These are phyloP conservation scores for Penicillium sp. DNA, from an alignment of 2,329 filamentous ascomycete genomes.

Conservation along the genomic window DNA sequence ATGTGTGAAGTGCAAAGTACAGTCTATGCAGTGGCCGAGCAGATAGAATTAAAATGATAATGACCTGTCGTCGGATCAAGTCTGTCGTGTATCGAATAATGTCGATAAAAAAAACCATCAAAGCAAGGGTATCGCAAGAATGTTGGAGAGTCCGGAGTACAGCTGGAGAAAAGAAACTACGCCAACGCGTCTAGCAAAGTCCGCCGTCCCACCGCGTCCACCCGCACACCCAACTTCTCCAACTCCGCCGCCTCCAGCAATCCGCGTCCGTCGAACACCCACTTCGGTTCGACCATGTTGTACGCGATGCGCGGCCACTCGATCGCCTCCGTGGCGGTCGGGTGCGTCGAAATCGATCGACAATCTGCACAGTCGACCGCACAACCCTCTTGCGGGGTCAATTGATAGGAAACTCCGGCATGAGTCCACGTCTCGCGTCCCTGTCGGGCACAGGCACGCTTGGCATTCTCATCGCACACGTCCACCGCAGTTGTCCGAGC, in stretches of 20 bases:
- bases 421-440: conserved; percentile 23
- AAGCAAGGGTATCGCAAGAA: conserved; percentile 10
- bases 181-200: not conserved
- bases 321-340: conserved; percentile 30
- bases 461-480: too few relatives aligned
- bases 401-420: conserved; percentile 21
- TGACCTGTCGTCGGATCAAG: too few relatives aligned
- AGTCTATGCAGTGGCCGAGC: too few relatives aligned
- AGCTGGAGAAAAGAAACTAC: too few relatives aligned
- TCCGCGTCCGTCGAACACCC: conserved; percentile 50
- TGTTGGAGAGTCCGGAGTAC: too few relatives aligned
- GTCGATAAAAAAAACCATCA: too few relatives aligned
- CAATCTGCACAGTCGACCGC: conserved; percentile 28
- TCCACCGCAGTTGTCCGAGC: too few relatives aligned
- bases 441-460: conserved; percentile 4
- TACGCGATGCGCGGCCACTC: conserved; percentile 49
- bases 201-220: conserved; percentile 34
- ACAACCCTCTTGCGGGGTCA: conserved; percentile 29
- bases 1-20: too few relatives aligned
- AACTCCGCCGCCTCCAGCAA: conserved; percentile 36
- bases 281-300: conserved; percentile 48
- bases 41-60: too few relatives aligned
- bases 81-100: too few relatives aligned
- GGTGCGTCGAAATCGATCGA: conserved; percentile 15
- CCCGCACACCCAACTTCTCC: conserved; percentile 36